Conservation (phyloP, 2,329 filamentous ascomycete species). For the Calonectria pseudoturangicola region DNA sequence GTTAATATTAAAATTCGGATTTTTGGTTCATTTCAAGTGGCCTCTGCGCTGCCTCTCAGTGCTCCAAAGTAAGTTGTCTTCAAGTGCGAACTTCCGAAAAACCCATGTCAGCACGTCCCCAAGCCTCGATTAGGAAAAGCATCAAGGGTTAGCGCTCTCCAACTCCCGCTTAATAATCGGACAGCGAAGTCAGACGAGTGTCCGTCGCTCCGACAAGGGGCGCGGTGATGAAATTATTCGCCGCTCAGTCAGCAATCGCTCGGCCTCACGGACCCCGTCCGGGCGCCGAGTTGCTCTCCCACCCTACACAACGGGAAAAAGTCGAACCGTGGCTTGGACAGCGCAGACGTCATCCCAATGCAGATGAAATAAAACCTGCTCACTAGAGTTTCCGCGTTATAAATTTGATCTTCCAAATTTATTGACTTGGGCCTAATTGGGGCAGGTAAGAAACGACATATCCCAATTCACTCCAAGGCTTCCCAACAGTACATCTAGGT, state of each 20-base stretch:
- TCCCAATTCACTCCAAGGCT: too few relatives aligned
- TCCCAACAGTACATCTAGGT: too few relatives aligned
- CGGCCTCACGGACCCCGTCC: background rate
- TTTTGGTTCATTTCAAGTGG: background rate
- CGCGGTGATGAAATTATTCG: background rate
- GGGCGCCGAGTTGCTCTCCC: background rate
- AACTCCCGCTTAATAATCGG: conserved; percentile 15
- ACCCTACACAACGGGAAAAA: background rate
- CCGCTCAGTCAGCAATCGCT: conserved; percentile 1
- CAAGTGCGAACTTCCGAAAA: conserved; percentile 9
- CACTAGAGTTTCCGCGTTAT: background rate
- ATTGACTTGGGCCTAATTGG: too few relatives aligned
- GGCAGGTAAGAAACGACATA: too few relatives aligned
- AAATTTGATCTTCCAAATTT: background rate
- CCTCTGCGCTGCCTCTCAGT: background rate
- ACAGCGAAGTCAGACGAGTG: too few relatives aligned
- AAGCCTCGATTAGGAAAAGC: background rate
- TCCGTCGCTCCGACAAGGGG: background rate
- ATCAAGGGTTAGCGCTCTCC: background rate
- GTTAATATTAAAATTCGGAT: conserved; percentile 14
- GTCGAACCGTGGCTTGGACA: background rate
- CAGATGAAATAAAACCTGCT: background rate
- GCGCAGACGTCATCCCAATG: background rate
- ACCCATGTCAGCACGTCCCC: background rate
- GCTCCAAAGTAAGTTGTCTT: background rate